Base-by-base conservation (phyloP, 345 rosid species). In the Lepidium aucheri region DNA sequence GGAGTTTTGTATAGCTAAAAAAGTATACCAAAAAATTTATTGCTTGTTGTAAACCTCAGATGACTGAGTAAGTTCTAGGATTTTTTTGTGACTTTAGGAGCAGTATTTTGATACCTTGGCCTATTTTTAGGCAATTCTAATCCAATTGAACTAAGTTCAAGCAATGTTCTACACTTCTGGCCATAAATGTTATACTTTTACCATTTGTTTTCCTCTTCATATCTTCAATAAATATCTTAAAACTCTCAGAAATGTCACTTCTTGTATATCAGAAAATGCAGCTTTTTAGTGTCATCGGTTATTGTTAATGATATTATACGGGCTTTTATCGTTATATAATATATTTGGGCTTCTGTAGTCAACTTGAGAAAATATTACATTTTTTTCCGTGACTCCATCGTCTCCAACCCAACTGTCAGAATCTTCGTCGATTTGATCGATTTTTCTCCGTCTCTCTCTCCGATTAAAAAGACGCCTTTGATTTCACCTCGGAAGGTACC, bases 391-490 rank as follows among this genome's bases (percentile, higher is more conserved):
- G 65, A 67, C 64, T 66, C 45, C 52, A 72, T 65, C 76, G 66
- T 65, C 71, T 65, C 45, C 17, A 58, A 50, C 66, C 54, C 41
- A 65, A 65, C 54, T 65, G 55, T 65, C 70, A 65, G 71, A 51
- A 50, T 73, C 54, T 65, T 50, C 67, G 34, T 41, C 67, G 67
- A 43, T 50, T 73, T 66, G 76, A 60, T 66, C 76, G 43, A 43
- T 59, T 52, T 47, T 17, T 18, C 64, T 26, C 34, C 8, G 33
- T 33, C 33, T 43, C 36, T 39, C 53, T 39, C 60, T 55, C 44
- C 65, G 36, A 33, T 49, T 47, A 50, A 38, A 40, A 16, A 10
- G 4, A 38, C 7, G 24, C 50, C 57, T 24, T 55, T 55, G 71
- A 43, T 55, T 67, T 47, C 58, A 54, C n/a, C 56, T 49, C 3